phyloP scores from a whole-genome alignment of 176 grass and related monocot genomes.

The Carex cristatella region DNA sequence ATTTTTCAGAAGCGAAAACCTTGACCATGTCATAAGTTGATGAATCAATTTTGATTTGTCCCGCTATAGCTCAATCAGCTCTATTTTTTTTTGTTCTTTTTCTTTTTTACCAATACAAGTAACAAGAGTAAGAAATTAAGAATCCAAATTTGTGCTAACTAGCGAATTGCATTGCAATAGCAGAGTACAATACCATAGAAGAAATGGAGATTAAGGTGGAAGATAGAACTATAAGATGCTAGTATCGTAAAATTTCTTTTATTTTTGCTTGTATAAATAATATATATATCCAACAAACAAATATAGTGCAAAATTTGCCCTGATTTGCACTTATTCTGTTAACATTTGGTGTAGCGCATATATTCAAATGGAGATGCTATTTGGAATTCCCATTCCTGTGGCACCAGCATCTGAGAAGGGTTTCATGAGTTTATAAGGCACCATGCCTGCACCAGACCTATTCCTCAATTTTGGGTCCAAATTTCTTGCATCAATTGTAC shows the following conservation, averaged over 20 bases:
- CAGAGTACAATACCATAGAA: background rate
- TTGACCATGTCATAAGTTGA: background rate
- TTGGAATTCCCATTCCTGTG: constrained; percentile 68
- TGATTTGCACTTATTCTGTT: background rate
- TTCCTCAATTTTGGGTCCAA: constrained; percentile 46
- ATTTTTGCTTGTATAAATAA: background rate
- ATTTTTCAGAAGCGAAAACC: background rate
- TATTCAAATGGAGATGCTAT: constrained; percentile 58
- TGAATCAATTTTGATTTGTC: background rate
- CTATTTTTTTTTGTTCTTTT: background rate
- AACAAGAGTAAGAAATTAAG: background rate
- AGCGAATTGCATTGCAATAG: background rate
- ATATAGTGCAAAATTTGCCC: background rate
- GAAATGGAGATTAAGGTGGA: background rate
- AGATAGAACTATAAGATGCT: background rate
- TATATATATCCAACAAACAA: background rate
- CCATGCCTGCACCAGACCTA: constrained; percentile 51
- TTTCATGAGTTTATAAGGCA: constrained; percentile 72
- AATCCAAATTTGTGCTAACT: background rate
- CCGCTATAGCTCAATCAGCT: background rate
- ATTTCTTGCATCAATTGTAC: constrained; percentile 48
- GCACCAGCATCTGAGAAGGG: constrained; percentile 43
- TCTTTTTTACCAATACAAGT: background rate
- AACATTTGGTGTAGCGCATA: background rate
- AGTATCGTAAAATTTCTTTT: background rate